Percentiles rank a stretch among this genome's conserved stretches.
Evolutionary conservation across 1,139 yeast species (phyloP).

Genomic region (Torulaspora pretoriensis): DNA sequence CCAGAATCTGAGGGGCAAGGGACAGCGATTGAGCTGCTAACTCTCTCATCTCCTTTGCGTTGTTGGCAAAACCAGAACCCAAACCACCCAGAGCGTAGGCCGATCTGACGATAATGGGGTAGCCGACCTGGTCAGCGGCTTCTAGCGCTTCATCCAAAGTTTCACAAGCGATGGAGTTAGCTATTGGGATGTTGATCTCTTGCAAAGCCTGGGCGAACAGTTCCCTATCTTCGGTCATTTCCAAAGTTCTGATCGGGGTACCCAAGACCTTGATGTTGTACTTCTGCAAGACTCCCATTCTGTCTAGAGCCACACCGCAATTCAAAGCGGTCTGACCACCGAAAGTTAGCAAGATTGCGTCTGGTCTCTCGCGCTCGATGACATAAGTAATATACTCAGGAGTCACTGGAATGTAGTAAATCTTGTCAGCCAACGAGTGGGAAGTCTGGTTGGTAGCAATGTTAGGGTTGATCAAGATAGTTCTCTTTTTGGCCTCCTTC

Average conservation of each 20-base stretch:
- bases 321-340: slow-evolving; percentile 98
- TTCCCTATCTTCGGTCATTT: slow-evolving; percentile 97
- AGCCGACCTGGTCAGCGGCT: slow-evolving; percentile 84
- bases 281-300: slow-evolving; percentile 88
- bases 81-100: slow-evolving; percentile 97
- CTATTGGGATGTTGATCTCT: slow-evolving; percentile 91
- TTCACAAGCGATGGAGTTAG: slow-evolving; percentile 92
- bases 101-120: slow-evolving; percentile 95
- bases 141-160: slow-evolving; percentile 86
- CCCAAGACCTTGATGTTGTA: slow-evolving; percentile 93
- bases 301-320: slow-evolving; percentile 91
- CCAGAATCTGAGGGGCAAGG: slow-evolving; percentile 89
- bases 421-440: slow-evolving; percentile 90
- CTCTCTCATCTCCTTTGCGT: slow-evolving; percentile 75
- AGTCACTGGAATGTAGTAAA: slow-evolving; percentile 92
- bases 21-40: slow-evolving; percentile 86
- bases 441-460: slow-evolving; percentile 98
- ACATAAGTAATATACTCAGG: slow-evolving; percentile 92
- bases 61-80: slow-evolving; percentile 94
- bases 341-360: slow-evolving; percentile 88
- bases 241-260: slow-evolving; percentile 91
- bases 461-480: slow-evolving; percentile 90
- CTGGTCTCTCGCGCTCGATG: slow-evolving; percentile 93
- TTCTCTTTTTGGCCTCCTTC: slow-evolving; percentile 79
- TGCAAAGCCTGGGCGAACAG: slow-evolving; percentile 90